A percentile compares a stretch with the other conserved stretches of the same genome.
phyloP scores from a whole-genome alignment of 345 rosid species.

The Ceriops decandra region DNA sequence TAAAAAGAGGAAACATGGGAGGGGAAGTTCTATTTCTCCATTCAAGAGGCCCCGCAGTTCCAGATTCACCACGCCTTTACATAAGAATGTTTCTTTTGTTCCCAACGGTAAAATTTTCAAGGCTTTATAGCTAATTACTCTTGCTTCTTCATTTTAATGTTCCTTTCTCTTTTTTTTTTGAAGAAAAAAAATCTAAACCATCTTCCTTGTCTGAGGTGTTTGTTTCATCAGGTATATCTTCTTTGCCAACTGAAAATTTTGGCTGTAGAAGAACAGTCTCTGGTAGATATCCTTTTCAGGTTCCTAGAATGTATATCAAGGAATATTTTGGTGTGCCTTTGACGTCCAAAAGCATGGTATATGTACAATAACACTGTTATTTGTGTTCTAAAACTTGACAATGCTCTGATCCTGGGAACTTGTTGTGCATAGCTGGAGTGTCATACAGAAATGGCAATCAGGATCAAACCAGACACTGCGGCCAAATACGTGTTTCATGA shows the following conservation, averaged over 20 bases:
- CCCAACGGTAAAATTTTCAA: constrained; percentile 46
- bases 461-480: constrained; percentile 53
- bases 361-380: constrained; percentile 4
- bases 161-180: constrained; percentile 8
- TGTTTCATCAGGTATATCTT: constrained; percentile 51
- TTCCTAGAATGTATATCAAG: constrained; percentile 55
- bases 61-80: constrained; percentile 56
- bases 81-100: constrained; percentile 32
- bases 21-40: constrained; percentile 46
- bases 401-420: constrained; percentile 16
- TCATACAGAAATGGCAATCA: constrained; percentile 34
- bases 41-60: constrained; percentile 83
- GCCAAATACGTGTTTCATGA: constrained; percentile 50
- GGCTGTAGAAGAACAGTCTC: constrained; percentile 47
- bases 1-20: constrained; percentile 54
- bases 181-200: no score
- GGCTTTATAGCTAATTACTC: constrained; percentile 15
- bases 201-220: constrained; percentile 13
- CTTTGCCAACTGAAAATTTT: constrained; percentile 38
- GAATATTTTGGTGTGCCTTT: constrained; percentile 68
- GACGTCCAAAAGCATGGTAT: constrained; percentile 46
- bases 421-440: constrained; percentile 38
- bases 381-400: constrained; percentile 11
- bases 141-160: neutral
- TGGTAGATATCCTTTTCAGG: constrained; percentile 53